Percentiles rank a stretch among this genome's conserved stretches.
These are phyloP conservation scores for Eurotiales sp. DNA, from an alignment of 2,329 filamentous ascomycete species.

Conservation along the genomic window DNA sequence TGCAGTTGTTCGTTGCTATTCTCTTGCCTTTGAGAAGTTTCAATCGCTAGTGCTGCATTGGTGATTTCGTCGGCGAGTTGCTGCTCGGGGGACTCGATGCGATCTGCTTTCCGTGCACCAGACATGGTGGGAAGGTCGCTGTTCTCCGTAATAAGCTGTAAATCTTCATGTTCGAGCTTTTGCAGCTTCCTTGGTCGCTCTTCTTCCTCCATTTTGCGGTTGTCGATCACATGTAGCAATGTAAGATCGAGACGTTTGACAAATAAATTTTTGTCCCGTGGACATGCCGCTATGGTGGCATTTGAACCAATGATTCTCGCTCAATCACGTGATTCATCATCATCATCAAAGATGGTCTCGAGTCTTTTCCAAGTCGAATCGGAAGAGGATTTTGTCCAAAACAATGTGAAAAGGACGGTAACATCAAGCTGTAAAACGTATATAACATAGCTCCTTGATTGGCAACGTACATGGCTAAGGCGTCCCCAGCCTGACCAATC, in stretches of 20 bases:
- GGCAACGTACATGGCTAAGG: too few relatives aligned
- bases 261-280: neutral
- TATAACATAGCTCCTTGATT: too few relatives aligned
- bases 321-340: too few relatives aligned
- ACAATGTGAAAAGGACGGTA: too few relatives aligned
- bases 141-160: constrained; percentile 18
- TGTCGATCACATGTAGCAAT: neutral
- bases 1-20: constrained; percentile 11
- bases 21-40: neutral
- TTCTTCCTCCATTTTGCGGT: constrained; percentile 50
- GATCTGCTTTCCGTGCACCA: constrained; percentile 20
- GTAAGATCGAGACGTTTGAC: neutral
- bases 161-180: constrained; percentile 45
- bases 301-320: too few relatives aligned
- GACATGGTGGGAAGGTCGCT: constrained; percentile 30
- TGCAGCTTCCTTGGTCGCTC: constrained; percentile 53
- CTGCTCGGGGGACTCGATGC: constrained; percentile 17
- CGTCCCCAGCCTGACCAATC: too few relatives aligned
- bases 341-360: too few relatives aligned
- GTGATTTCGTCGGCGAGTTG: constrained; percentile 10
- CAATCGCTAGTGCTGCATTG: neutral
- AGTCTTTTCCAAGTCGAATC: too few relatives aligned
- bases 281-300: too few relatives aligned
- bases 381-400: too few relatives aligned
- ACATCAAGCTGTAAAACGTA: too few relatives aligned